Conservation (phyloP, 2,329 filamentous ascomycete species). For the Grosmannia penicillata region DNA sequence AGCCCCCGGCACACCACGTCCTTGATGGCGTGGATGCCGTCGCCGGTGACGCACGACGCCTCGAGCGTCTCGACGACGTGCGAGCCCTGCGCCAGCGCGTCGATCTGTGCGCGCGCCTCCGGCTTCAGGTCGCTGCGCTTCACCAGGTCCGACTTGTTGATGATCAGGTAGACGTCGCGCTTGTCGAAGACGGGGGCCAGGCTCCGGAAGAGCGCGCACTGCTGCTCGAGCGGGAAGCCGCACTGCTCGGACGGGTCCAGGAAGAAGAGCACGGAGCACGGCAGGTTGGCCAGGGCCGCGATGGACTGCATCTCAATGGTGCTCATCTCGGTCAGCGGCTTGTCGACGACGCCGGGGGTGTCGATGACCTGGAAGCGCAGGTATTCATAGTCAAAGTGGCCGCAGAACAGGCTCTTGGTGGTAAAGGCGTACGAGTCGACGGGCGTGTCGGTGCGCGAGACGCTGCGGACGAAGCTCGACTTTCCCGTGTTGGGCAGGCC, state of each 20-base stretch:
- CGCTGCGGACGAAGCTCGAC: constrained; percentile 83
- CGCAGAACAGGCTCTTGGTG: constrained; percentile 92
- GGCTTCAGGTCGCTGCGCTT: constrained; percentile 74
- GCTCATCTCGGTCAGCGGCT: constrained; percentile 98
- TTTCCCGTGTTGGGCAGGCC: constrained; percentile 98
- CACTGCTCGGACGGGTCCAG: constrained; percentile 97
- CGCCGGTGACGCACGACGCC: constrained; percentile 85
- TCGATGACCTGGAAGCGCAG: constrained; percentile 74
- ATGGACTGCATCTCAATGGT: constrained; percentile 99
- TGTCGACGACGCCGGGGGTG: constrained; percentile 95
- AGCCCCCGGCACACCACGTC: constrained; percentile 88
- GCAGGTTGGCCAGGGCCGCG: constrained; percentile 90
- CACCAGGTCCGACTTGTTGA: constrained; percentile 96
- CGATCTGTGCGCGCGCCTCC: constrained; percentile 46
- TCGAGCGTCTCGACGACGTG: constrained; percentile 88
- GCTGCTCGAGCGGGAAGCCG: constrained; percentile 81
- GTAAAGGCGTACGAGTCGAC: constrained; percentile 94
- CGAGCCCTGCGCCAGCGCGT: constrained; percentile 21
- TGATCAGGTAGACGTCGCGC: constrained; percentile 89
- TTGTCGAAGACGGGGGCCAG: constrained; percentile 96
- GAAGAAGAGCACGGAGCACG: constrained; percentile 92
- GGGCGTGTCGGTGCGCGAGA: constrained; percentile 89
- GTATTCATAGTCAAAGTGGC: constrained; percentile 96
- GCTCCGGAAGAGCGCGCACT: constrained; percentile 89
- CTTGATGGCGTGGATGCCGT: constrained; percentile 88